These are phyloP conservation scores for Penicillium paxilli DNA, from an alignment of 495 filamentous ascomycete species.

Conservation along the genomic window DNA sequence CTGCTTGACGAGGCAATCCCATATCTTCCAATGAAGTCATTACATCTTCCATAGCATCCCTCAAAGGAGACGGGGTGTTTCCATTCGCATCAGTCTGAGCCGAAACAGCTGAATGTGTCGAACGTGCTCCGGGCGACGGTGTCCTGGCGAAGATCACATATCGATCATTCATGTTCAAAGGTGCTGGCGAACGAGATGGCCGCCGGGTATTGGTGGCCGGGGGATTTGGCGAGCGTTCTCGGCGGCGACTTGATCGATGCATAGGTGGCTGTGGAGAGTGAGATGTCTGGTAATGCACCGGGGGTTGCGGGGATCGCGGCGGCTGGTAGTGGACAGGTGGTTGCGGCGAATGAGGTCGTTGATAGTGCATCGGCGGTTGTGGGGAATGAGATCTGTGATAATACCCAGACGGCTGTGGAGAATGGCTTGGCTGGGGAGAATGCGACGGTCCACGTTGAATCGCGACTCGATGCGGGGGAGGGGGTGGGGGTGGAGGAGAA, in stretches of 20 bases:
- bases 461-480: constrained; percentile 41
- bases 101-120: constrained; percentile 48
- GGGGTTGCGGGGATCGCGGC: constrained; percentile 4
- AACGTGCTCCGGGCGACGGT: constrained; percentile 54
- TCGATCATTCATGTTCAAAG: constrained; percentile 50
- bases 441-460: constrained; percentile 21
- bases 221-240: constrained; percentile 17
- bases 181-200: constrained; percentile 36
- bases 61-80: constrained; percentile 85
- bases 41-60: constrained; percentile 96
- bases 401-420: background rate
- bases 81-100: constrained; percentile 62
- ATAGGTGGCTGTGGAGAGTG: background rate
- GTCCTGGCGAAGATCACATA: constrained; percentile 50
- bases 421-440: constrained; percentile 7
- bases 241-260: constrained; percentile 4
- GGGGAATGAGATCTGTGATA: constrained; percentile 3
- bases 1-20: constrained; percentile 58
- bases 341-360: constrained; percentile 6
- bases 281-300: constrained; percentile 2
- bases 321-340: constrained; percentile 6
- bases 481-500: constrained; percentile 48
- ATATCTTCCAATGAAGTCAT: constrained; percentile 95
- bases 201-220: constrained; percentile 10
- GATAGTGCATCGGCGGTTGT: constrained; percentile 9